phyloP scores from a whole-genome alignment of 495 filamentous ascomycete species.

The Aspergillus sclerotiicarbonarius region DNA sequence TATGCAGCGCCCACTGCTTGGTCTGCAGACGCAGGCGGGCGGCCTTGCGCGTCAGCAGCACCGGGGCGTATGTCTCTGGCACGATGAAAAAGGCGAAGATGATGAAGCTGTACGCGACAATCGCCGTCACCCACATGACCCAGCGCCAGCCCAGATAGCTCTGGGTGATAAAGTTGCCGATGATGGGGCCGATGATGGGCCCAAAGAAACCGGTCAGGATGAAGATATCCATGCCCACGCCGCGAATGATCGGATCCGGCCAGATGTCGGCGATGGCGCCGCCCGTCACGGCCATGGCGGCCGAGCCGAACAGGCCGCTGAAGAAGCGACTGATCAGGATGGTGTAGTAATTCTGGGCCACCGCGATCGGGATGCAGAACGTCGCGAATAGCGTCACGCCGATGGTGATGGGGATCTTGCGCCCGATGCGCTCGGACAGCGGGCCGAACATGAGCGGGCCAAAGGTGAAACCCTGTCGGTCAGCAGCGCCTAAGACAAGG shows the following conservation, averaged over 20 bases:
- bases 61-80: conserved; percentile 65
- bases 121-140: conserved; percentile 20
- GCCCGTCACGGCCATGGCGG: conserved; percentile 38
- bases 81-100: conserved; percentile 41
- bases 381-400: conserved; percentile 41
- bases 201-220: conserved; percentile 39
- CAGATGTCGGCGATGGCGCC: conserved; percentile 45
- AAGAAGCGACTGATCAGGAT: conserved; percentile 45
- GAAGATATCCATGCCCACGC: conserved; percentile 41
- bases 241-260: conserved; percentile 30
- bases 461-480: conserved; percentile 15
- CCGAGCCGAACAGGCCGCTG: conserved; percentile 40
- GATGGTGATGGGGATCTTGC: conserved; percentile 13
- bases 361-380: conserved; percentile 52
- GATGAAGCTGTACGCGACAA: conserved; percentile 15
- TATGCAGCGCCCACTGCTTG: conserved; percentile 41
- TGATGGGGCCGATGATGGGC: conserved; percentile 39
- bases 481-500: not conserved
- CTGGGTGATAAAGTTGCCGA: conserved; percentile 34
- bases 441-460: conserved; percentile 23
- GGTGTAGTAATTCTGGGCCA: conserved; percentile 48
- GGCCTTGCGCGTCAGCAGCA: conserved; percentile 62
- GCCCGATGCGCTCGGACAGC: conserved; percentile 22
- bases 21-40: conserved; percentile 60
- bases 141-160: conserved; percentile 25